Base-by-base conservation (phyloP, 306 rosid species). In the Fragaria iinumae region DNA sequence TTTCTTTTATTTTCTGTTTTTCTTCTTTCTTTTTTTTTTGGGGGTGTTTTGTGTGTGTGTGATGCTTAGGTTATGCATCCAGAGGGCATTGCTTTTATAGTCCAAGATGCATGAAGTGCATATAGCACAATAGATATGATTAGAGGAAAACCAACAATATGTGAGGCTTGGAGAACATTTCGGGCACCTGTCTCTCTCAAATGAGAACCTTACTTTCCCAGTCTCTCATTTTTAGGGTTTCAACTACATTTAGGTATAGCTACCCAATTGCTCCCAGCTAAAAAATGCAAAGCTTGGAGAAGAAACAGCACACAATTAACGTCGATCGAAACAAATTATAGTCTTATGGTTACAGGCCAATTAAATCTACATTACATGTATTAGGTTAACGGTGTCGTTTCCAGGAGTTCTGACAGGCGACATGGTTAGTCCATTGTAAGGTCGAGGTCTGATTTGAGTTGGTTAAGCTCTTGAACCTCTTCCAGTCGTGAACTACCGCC, bases 401-500 rank as follows among this genome's bases (percentile, higher is more conserved):
- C 69, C 77, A 74, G 41, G 77, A 74, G 0, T 1, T 4, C 1
- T 14, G 12, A 43, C 69, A 59, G 27, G 66, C 47, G 18, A 43
- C 41, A 34, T 65, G 79, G 49, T 23, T 0, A 65, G 79, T 76
- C 79, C 79, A 76, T 29, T 47, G 41, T 47, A 76, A 29, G 47
- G 13, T 62, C 71, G 32, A 62, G 2, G 64, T 79, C 73, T 41
- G 20, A 16, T 66, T 73, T 4, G 74, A 11, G 41, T 14, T 34
- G 1, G 67, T 12, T 29, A 52, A 3, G 21, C 49, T 52, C n/a
- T 27, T 67, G 44, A 62, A 71, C 76, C 55, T 63, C 74, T 79
- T 79, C 83, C 83, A 83, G n/a, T 76, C 81, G 5, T 53, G 77
- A 64, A 79, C 0, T 23, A 70, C 71, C 12, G 79, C 82, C 67